Base-by-base conservation (phyloP, 148 eudicot species). In the Vaccinium macrocarpon region DNA sequence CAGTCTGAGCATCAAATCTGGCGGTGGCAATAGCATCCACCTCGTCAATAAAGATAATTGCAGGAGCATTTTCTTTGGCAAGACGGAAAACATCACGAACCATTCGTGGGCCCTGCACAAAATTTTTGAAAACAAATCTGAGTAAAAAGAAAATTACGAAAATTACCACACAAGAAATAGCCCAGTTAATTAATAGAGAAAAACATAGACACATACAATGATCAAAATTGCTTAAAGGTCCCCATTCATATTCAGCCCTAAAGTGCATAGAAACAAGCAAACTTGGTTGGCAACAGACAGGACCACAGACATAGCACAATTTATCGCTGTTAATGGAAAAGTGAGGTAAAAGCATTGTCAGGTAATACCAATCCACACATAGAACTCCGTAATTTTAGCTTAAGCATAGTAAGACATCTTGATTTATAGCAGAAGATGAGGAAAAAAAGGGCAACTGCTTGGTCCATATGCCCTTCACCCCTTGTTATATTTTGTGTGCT, bases 21-120 rank as follows among this genome's bases (percentile, higher is more conserved):
- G 99, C 99, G 79, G 99, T 95, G 68, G 97, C 96, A 82, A 95
- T 96, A 59, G 98, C 97, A 82, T 96, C 98, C 70, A 96, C 96
- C 91, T 95, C 98, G 84, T 96, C 99, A 83, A 96, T 93, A 81
- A 96, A 96, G 57, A 96, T 96, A 52, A 96, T 94, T 52, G 99
- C 98, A 56, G 99, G 98, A 1, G 98, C 98, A 88, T 96, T 93
- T 89, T 96, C 98, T 90, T 94, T 96, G 68, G 99, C 98, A 71
- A 96, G 99, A 70, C 99, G 93, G 82, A 96, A 96, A 38, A 95
- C 98, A 95, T 96, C 99, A 89, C 98, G 97, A 49, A 96, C 97
- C 99, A 96, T 96, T 86, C 98, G 86, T 0, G 98, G 97, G 76
- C 98, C 98, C 98, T 96, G 83, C 73, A 80, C 68, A 81, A 81